phyloP scores from a whole-genome alignment of 257 asterid genomes.

The Penstemon barbatus region DNA sequence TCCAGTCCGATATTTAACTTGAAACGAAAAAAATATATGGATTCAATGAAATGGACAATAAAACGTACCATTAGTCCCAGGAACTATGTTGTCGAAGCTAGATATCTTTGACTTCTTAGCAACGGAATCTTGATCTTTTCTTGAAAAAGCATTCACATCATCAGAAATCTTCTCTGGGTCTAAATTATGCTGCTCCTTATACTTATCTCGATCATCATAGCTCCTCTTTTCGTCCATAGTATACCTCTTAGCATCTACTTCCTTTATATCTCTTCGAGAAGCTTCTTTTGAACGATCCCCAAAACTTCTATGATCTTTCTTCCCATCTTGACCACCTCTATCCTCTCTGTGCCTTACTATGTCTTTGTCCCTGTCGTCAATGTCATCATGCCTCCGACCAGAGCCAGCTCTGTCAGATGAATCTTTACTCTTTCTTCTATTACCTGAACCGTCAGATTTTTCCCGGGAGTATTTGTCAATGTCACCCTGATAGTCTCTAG shows the following conservation, averaged over 20 bases:
- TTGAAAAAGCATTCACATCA: conserved; percentile 29
- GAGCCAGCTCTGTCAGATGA: conserved; percentile 58
- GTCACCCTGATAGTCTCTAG: conserved; percentile 53
- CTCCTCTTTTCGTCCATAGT: conserved; percentile 49
- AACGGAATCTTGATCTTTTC: conserved; percentile 46
- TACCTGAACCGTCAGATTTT: conserved; percentile 49
- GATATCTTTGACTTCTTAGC: conserved; percentile 64
- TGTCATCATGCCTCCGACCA: conserved; percentile 49
- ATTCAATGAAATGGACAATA: conserved; percentile 1
- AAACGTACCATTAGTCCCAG: conserved; percentile 49
- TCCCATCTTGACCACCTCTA: conserved; percentile 51
- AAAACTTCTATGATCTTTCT: conserved; percentile 42
- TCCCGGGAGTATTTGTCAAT: conserved; percentile 46
- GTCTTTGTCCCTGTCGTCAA: conserved; percentile 48
- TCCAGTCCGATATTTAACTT: conserved; percentile 18
- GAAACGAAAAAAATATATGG: neutral
- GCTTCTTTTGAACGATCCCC: conserved; percentile 54
- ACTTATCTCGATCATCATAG: conserved; percentile 35
- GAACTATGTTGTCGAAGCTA: conserved; percentile 30
- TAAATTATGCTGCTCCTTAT: conserved; percentile 39
- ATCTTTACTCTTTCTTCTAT: conserved; percentile 53
- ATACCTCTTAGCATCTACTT: conserved; percentile 37
- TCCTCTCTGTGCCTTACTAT: conserved; percentile 44
- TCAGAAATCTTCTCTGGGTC: conserved; percentile 42
- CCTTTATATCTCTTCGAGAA: conserved; percentile 45